These are phyloP conservation scores for Suhomyces taliae DNA, from an alignment of 1,139 yeast species.

Conservation along the genomic window DNA sequence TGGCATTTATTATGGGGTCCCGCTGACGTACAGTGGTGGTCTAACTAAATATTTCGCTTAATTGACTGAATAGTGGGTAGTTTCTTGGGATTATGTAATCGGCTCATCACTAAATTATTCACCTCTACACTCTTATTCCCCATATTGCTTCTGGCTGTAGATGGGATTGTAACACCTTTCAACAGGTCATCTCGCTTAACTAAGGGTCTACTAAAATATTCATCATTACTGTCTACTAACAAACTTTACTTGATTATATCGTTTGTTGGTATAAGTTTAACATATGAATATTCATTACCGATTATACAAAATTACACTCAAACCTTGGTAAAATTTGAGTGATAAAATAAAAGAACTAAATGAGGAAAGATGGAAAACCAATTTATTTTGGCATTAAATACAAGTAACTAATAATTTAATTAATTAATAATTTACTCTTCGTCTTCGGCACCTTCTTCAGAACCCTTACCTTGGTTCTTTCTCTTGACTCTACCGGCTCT, in stretches of 20 bases:
- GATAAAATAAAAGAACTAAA: conserved; percentile 9
- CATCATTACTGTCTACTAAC: not conserved
- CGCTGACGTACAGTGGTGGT: too few relatives aligned
- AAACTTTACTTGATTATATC: not conserved
- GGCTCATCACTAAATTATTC: too few relatives aligned
- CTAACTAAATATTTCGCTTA: too few relatives aligned
- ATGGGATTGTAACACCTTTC: too few relatives aligned
- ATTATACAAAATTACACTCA: conserved; percentile 8
- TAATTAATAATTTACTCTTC: conserved; percentile 51
- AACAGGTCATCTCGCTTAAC: too few relatives aligned
- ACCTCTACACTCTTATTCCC: too few relatives aligned
- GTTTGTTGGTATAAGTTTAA: not conserved
- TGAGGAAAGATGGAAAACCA: conserved; percentile 12
- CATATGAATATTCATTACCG: not conserved
- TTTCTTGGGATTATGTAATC: too few relatives aligned
- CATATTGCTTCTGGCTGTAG: too few relatives aligned
- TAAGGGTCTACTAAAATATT: too few relatives aligned
- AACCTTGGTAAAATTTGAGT: too few relatives aligned
- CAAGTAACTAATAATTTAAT: conserved; percentile 5
- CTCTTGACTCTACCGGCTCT: conserved; percentile 99
- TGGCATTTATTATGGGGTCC: too few relatives aligned
- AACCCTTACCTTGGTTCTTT: conserved; percentile 81
- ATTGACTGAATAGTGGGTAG: too few relatives aligned
- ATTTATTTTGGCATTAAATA: conserved; percentile 12
- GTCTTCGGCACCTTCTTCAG: conserved; percentile 66